These are phyloP conservation scores for Niebla homalea DNA, from an alignment of 495 filamentous ascomycete genomes.

Conservation along the genomic window DNA sequence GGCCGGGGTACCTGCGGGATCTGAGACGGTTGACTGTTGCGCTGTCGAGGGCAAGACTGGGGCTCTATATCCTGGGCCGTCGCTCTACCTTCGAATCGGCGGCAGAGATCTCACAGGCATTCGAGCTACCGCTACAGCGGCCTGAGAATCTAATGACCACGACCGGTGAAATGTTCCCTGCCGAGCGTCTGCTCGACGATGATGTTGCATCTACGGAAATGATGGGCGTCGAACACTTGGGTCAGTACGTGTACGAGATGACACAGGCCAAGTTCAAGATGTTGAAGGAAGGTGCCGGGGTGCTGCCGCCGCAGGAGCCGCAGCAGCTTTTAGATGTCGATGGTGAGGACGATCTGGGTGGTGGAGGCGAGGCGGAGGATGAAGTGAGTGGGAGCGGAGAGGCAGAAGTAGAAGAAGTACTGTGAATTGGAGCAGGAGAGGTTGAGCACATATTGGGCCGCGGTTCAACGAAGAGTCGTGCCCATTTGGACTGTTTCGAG, in stretches of 20 bases:
- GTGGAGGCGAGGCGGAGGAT: not conserved
- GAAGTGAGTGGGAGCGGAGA: not conserved
- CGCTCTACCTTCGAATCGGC: constrained; percentile 80
- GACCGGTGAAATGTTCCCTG: constrained; percentile 75
- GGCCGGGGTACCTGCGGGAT: constrained; percentile 87
- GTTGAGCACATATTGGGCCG: not conserved
- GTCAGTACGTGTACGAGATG: constrained; percentile 97
- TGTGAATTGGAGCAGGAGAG: not conserved
- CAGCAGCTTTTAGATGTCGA: constrained; percentile 19
- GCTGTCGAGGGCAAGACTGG: constrained; percentile 84
- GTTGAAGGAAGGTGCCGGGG: constrained; percentile 34
- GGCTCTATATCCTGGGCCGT: constrained; percentile 86
- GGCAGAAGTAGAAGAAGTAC: not conserved
- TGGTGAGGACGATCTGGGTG: constrained; percentile 31
- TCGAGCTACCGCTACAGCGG: constrained; percentile 54
- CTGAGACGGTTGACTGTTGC: constrained; percentile 90
- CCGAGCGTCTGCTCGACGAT: constrained; percentile 42
- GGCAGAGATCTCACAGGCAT: constrained; percentile 76
- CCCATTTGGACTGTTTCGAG: not conserved
- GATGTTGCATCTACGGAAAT: constrained; percentile 52
- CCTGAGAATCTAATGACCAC: constrained; percentile 69
- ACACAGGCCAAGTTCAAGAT: constrained; percentile 67
- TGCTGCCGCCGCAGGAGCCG: constrained; percentile 28
- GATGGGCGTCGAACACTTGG: constrained; percentile 86
- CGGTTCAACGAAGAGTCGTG: not conserved